Percentiles rank a stretch among this genome's conserved stretches.
phyloP scores from a whole-genome alignment of 495 filamentous ascomycete genomes.

The Penicillium flavigenum region DNA sequence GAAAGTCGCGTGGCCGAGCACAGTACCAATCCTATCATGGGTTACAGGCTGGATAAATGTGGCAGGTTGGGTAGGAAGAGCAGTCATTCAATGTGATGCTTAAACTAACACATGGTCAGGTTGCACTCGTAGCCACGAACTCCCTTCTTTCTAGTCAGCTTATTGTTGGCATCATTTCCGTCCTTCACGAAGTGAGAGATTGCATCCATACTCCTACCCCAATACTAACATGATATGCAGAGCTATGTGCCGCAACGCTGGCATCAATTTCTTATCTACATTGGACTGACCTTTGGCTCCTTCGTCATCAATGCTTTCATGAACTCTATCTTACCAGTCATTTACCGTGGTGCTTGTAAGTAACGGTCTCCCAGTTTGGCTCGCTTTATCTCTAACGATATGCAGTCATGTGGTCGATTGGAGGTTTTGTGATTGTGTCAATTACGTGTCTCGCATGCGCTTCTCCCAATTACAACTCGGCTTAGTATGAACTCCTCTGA shows the following conservation, averaged over 20 bases:
- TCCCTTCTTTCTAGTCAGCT: slow-evolving; percentile 54
- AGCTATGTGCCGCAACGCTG: slow-evolving; percentile 55
- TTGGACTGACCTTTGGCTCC: slow-evolving; percentile 57
- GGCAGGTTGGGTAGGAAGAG: slow-evolving; percentile 59
- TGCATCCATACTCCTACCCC: too few relatives aligned
- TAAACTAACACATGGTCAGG: slow-evolving; percentile 41
- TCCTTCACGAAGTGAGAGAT: slow-evolving; percentile 46
- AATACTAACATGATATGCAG: slow-evolving; percentile 17
- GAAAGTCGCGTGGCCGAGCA: slow-evolving; percentile 52
- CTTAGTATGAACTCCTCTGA: slow-evolving; percentile 47
- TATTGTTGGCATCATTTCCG: slow-evolving; percentile 54
- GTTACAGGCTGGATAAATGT: slow-evolving; percentile 75
- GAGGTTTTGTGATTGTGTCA: slow-evolving; percentile 63
- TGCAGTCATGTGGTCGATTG: slow-evolving; percentile 61
- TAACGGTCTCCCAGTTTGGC: neutral
- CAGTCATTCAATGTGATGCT: neutral
- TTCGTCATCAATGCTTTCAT: slow-evolving; percentile 66
- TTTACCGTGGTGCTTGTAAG: slow-evolving; percentile 50
- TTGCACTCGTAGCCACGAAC: slow-evolving; percentile 48
- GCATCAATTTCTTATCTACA: slow-evolving; percentile 73
- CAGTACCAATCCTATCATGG: slow-evolving; percentile 62
- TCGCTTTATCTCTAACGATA: slow-evolving; percentile 8
- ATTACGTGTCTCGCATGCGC: slow-evolving; percentile 62
- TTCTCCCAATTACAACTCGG: slow-evolving; percentile 58
- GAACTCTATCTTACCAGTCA: slow-evolving; percentile 63